Percentiles rank a stretch among this genome's conserved stretches.
Conservation (phyloP, 2,329 filamentous ascomycete species). For the Aspergillus sp. region DNA sequence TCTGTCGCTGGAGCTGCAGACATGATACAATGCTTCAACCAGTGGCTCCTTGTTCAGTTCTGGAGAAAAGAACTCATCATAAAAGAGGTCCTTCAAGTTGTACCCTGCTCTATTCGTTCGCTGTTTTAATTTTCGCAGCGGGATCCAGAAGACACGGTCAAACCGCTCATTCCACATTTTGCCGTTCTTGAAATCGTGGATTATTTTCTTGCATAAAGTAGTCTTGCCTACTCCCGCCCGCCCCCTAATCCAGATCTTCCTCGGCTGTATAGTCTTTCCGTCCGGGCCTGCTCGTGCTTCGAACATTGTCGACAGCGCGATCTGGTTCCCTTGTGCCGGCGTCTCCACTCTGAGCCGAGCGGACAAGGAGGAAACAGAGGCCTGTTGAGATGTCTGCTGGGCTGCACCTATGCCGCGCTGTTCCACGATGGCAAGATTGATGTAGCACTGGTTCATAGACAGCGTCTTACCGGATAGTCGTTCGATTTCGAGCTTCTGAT, state of each 20-base stretch:
- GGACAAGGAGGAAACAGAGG: not conserved
- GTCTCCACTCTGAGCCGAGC: not conserved
- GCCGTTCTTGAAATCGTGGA: conserved; percentile 31
- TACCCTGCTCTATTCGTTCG: not conserved
- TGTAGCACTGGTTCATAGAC: not conserved
- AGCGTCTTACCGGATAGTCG: not conserved
- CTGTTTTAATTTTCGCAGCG: conserved; percentile 34
- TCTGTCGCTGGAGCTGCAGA: not conserved
- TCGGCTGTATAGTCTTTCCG: conserved; percentile 17
- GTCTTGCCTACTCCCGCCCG: conserved; percentile 42
- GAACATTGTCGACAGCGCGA: not conserved
- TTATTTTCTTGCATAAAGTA: conserved; percentile 44
- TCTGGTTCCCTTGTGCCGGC: not conserved
- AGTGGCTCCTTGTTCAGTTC: not conserved
- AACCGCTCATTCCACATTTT: conserved; percentile 29
- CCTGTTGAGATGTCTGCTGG: not conserved
- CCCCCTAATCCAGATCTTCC: conserved; percentile 38
- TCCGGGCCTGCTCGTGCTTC: not conserved
- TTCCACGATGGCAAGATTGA: conserved; percentile 2
- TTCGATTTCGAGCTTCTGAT: not conserved
- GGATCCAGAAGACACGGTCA: conserved; percentile 42
- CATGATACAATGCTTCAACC: not conserved
- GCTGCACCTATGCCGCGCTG: not conserved
- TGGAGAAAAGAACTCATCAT: not conserved
- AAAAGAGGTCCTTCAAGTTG: not conserved